Evolutionary conservation across 2,329 filamentous ascomycete species (phyloP).

Genomic region (Aspergillus ibericus): DNA sequence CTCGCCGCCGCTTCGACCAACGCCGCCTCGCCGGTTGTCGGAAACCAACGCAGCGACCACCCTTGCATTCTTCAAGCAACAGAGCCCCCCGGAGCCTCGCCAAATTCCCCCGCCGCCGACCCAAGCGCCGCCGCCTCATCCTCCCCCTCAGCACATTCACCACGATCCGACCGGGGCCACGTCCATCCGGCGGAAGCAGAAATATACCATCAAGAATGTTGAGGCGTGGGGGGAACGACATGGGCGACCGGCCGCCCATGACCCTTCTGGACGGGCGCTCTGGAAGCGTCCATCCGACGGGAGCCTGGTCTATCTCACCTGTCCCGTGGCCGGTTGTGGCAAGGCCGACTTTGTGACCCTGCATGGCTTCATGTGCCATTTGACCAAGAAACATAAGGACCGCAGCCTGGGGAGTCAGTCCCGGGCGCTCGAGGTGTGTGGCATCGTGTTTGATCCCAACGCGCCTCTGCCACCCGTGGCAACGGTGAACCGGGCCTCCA

Average conservation of each 20-base stretch:
- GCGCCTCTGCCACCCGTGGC: conserved; percentile 37
- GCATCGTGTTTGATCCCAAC: conserved; percentile 39
- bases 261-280: conserved; percentile 38
- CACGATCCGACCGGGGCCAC: conserved; percentile 29
- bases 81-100: conserved; percentile 41
- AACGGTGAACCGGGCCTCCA: conserved; percentile 33
- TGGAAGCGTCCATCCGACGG: conserved; percentile 44
- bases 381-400: conserved; percentile 46
- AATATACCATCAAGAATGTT: conserved; percentile 45
- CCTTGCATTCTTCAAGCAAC: conserved; percentile 44
- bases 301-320: conserved; percentile 41
- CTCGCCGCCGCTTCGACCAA: conserved; percentile 39
- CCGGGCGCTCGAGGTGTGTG: conserved; percentile 41
- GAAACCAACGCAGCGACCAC: conserved; percentile 44
- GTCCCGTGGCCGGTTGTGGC: conserved; percentile 39
- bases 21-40: conserved; percentile 40
- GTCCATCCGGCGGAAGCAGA: conserved; percentile 41
- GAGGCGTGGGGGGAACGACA: conserved; percentile 45
- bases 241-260: conserved; percentile 42
- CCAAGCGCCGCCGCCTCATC: conserved; percentile 25
- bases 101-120: conserved; percentile 28
- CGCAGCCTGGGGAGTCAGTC: conserved; percentile 42
- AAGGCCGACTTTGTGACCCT: conserved; percentile 44
- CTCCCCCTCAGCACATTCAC: conserved; percentile 24
- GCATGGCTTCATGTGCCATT: conserved; percentile 45